These are phyloP conservation scores for Euphorbia celastroides DNA, from an alignment of 441 rosid species.

Conservation along the genomic window DNA sequence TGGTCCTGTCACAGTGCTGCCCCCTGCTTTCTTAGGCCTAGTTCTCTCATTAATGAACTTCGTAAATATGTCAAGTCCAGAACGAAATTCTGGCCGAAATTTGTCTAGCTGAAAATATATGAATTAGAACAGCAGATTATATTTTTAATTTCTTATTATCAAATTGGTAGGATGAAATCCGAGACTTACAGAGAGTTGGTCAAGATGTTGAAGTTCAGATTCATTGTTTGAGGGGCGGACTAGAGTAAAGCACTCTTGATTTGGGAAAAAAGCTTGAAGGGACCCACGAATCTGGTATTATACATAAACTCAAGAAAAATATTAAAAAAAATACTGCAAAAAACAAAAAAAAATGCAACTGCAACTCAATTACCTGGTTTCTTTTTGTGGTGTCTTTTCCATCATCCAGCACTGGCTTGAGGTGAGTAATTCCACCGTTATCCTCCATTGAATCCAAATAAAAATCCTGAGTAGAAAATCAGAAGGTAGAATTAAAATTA, in stretches of 20 bases:
- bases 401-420: slow-evolving; percentile 10
- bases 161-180: not conserved
- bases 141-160: not conserved
- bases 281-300: slow-evolving; percentile 58
- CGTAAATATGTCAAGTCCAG: slow-evolving; percentile 71
- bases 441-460: slow-evolving; percentile 7
- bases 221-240: slow-evolving; percentile 85
- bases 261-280: slow-evolving; percentile 79
- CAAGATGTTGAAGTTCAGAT: slow-evolving; percentile 75
- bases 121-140: slow-evolving; percentile 6
- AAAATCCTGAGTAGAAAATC: slow-evolving; percentile 13
- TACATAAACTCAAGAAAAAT: not conserved
- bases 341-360: not conserved
- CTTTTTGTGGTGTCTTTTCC: slow-evolving; percentile 2
- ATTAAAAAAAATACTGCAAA: not conserved
- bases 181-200: slow-evolving; percentile 58
- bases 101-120: slow-evolving; percentile 42
- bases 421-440: slow-evolving; percentile 1
- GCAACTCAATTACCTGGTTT: slow-evolving; percentile 14
- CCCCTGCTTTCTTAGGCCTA: slow-evolving; percentile 17
- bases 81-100: slow-evolving; percentile 66
- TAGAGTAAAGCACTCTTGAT: slow-evolving; percentile 76
- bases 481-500: not conserved
- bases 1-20: slow-evolving; percentile 12
- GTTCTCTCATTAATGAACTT: slow-evolving; percentile 76